Base-by-base conservation (phyloP, 257 asterid species). In the Nicotiana otophora region DNA sequence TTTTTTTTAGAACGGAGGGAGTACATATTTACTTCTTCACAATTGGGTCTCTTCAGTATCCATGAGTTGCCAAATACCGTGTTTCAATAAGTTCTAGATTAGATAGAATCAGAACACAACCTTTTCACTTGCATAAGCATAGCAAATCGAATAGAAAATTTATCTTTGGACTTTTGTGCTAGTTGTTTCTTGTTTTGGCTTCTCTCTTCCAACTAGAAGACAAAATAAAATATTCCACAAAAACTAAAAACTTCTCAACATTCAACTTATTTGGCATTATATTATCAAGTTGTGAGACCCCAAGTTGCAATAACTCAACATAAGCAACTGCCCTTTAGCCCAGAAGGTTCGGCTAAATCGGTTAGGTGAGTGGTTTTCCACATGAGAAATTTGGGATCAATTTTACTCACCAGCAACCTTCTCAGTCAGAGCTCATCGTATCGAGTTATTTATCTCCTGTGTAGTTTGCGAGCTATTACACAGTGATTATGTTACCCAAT, bases 401-500 rank as follows among this genome's bases (percentile, higher is more conserved):
- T 36, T 36, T 36, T 0, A 9, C 8, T 36, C 0, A 36, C 8
- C 8, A 36, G 2, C 1, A 36, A 6, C 8, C 1, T 36, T 7
- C 5, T 34, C 7, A 5, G 42, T 36, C 2, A 0, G 1, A 36
- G 8, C 2, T 36, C 8, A 0, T 6, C 0, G 42, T 5, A 5
- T 1, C 42, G 5, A 6, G 2, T 9, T 36, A 1, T 23, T 23
- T 0, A 23, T 23, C 1, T 23, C 26, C 26, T 23, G 26, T 23
- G 26, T 23, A 23, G 1, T 23, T 23, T 23, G 26, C 34, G 5
- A 31, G 4, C 5, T 31, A 31, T 31, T 31, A 0, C 5, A 31
- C 34, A 31, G 0, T 31, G 0, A 3, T 0, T 31, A 31, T 0
- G 0, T 31, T 31, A 3, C 0, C 0, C 5, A 31, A 31, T 31